phyloP scores from a whole-genome alignment of 2,329 filamentous ascomycete genomes.

The Botrytis byssoidea region DNA sequence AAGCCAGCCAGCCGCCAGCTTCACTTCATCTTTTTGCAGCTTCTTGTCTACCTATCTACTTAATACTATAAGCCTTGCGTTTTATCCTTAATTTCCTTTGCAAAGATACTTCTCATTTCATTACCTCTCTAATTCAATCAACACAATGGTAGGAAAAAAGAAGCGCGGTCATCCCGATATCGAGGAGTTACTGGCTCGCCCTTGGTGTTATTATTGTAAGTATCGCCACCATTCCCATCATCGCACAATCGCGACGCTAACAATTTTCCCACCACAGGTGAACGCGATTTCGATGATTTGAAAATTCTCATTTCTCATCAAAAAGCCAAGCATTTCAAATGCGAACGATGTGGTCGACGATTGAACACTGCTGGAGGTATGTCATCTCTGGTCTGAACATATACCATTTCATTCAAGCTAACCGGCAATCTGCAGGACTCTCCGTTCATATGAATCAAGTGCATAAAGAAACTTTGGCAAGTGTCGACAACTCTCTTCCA shows the following conservation, averaged over 20 bases:
- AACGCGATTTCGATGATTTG: slow-evolving; percentile 95
- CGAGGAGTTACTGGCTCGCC: slow-evolving; percentile 81
- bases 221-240: slow-evolving; percentile 20
- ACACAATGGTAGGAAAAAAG: slow-evolving; percentile 75
- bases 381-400: slow-evolving; percentile 34
- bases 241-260: background rate
- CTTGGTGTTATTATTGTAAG: slow-evolving; percentile 97
- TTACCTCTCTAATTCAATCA: background rate
- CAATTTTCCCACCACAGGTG: slow-evolving; percentile 51
- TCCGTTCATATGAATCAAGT: slow-evolving; percentile 98
- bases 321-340: slow-evolving; percentile 99
- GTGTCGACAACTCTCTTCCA: slow-evolving; percentile 88
- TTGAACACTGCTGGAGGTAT: slow-evolving; percentile 92
- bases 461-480: slow-evolving; percentile 86
- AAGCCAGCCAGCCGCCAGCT: slow-evolving; percentile 6
- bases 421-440: slow-evolving; percentile 59
- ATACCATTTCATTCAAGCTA: background rate
- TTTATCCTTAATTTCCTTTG: background rate
- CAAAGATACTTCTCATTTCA: background rate
- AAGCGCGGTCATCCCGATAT: slow-evolving; percentile 82
- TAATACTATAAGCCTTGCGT: background rate
- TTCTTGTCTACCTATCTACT: background rate
- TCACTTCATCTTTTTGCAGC: background rate
- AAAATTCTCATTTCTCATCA: slow-evolving; percentile 97
- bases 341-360: slow-evolving; percentile 81